Conservation (phyloP, 768 basidiomycete species). For the Termitomyces bulborhizus region DNA sequence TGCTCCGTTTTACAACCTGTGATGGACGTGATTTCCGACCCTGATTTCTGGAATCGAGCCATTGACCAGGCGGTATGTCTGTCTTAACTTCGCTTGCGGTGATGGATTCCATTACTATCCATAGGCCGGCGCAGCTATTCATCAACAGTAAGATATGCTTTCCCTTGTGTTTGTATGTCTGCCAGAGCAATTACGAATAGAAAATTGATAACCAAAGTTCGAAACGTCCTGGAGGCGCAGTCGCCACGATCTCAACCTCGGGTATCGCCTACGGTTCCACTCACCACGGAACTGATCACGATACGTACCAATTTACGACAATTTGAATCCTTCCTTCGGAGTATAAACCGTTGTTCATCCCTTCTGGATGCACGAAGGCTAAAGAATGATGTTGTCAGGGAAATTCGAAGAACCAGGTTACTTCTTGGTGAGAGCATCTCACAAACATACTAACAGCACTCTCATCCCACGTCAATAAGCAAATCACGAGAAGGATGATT, state of each 20-base stretch:
- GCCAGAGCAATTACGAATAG: constrained; percentile 29
- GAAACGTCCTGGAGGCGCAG: constrained; percentile 78
- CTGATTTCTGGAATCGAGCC: constrained; percentile 94
- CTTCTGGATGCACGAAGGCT: constrained; percentile 84
- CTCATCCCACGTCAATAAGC: constrained; percentile 32
- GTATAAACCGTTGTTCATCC: constrained; percentile 76
- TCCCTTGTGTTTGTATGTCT: background rate
- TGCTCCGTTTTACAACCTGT: constrained; percentile 82
- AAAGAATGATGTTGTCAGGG: constrained; percentile 89
- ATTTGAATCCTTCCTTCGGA: constrained; percentile 87
- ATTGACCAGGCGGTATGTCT: constrained; percentile 85
- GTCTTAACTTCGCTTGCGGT: background rate
- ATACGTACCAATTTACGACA: constrained; percentile 75
- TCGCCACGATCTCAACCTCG: constrained; percentile 49
- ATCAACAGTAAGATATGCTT: constrained; percentile 34
- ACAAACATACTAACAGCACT: background rate
- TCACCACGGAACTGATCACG: constrained; percentile 67
- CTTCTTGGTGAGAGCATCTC: constrained; percentile 50
- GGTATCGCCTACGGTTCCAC: constrained; percentile 28
- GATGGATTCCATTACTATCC: background rate
- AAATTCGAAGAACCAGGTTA: constrained; percentile 76
- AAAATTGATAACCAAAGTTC: constrained; percentile 82
- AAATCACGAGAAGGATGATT: constrained; percentile 82
- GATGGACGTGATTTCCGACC: constrained; percentile 90
- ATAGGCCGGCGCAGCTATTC: constrained; percentile 46